Base-by-base conservation (phyloP, 768 basidiomycete species). In the Tephrocybe sp. region DNA sequence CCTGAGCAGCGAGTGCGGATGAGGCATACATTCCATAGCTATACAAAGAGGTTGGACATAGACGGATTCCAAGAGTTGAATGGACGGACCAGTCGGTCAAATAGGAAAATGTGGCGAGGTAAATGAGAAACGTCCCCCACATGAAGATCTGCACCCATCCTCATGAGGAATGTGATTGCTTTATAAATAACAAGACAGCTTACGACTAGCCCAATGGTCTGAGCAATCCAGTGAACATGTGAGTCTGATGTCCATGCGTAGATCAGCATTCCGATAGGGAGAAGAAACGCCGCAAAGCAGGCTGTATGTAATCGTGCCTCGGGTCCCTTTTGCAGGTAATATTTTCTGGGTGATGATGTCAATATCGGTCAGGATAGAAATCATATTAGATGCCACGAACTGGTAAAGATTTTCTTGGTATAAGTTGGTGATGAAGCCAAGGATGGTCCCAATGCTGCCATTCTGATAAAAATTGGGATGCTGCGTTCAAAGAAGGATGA, bases 191-290 rank as follows among this genome's bases (percentile, higher is more conserved):
- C n/a, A n/a, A n/a, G n/a, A n/a, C n/a, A 54, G n/a, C 69, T 12
- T 60, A 73, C 71, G 4, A 62, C 64, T 14, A 86, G 74, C 2
- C 80, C 86, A 28, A 87, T 75, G 20, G 73, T 73, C 20, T 79
- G 73, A 1, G 69, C 80, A 30, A 85, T 80, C 88, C 88, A 90
- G 49, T 75, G 78, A 3, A 88, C 71, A 12, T 57, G 59, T 0
- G 75, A 51, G 55, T 73, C 79, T 15, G 83, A 79, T 3, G 83
- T 81, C 82, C 86, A 89, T 0, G 84, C 86, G 57, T 84, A 91
- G 25, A 89, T 80, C 65, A 88, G 78, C 77, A 86, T 84, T 15
- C 78, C 79, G 0, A 65, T 55, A 0, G 86, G 85, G 44, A 84
- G 69, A 11, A 82, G 58, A 40, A 85, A n/a, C n/a, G n/a, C n/a